phyloP scores from a whole-genome alignment of 345 rosid species.

The Pistacia vera region DNA sequence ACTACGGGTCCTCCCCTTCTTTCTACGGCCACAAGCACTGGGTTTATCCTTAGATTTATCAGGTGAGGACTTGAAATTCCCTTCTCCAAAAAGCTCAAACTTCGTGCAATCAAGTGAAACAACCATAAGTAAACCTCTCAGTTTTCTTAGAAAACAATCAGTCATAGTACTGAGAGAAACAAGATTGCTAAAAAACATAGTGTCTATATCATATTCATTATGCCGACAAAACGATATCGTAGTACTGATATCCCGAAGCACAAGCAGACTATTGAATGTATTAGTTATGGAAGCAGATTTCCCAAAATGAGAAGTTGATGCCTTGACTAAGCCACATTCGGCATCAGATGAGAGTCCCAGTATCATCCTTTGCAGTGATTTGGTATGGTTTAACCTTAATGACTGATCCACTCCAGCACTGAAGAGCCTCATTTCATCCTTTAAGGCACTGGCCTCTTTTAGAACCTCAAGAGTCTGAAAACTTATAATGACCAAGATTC shows the following conservation, averaged over 20 bases:
- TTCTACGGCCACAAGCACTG: conserved; percentile 47
- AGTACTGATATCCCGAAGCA: conserved; percentile 59
- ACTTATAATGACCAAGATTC: conserved; percentile 25
- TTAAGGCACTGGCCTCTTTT: conserved; percentile 48
- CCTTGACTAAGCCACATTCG: conserved; percentile 37
- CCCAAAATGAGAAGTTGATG: conserved; percentile 30
- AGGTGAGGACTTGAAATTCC: conserved; percentile 42
- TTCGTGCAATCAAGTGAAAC: conserved; percentile 74
- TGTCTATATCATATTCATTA: conserved; percentile 38
- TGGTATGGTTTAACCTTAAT: conserved; percentile 34
- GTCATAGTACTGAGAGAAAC: conserved; percentile 54
- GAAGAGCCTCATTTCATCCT: conserved; percentile 56
- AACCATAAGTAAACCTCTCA: conserved; percentile 71
- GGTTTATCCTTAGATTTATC: conserved; percentile 58
- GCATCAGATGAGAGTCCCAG: conserved; percentile 28
- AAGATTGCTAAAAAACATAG: conserved; percentile 71
- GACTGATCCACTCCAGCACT: conserved; percentile 40
- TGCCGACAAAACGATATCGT: conserved; percentile 42
- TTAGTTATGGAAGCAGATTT: conserved; percentile 34
- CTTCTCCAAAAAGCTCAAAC: conserved; percentile 79
- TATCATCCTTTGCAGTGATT: conserved; percentile 24
- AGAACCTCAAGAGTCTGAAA: conserved; percentile 73
- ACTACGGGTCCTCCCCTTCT: conserved; percentile 56
- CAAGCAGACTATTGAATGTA: conserved; percentile 49
- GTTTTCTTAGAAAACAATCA: conserved; percentile 74